Percentiles rank a stretch among this genome's conserved stretches.
phyloP scores from a whole-genome alignment of 257 asterid genomes.

The Oldenlandia corymbosa region DNA sequence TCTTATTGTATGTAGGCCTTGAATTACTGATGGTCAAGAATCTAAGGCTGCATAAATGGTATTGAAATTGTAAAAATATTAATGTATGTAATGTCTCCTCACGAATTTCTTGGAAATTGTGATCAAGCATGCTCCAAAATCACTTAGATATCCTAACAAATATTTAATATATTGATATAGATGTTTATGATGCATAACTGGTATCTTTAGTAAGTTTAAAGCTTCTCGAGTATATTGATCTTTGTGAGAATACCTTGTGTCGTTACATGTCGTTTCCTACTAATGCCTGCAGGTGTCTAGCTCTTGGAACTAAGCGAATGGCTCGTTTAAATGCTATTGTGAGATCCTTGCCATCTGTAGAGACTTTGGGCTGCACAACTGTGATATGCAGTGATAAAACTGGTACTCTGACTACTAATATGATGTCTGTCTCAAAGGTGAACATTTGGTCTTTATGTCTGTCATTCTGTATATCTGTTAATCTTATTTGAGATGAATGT shows the following conservation, averaged over 20 bases:
- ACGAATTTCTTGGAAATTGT: too few species aligned
- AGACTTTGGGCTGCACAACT: constrained; percentile 99
- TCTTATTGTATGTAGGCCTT: neutral
- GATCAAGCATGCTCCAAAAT: neutral
- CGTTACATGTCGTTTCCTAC: constrained; percentile 1
- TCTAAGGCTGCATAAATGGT: neutral
- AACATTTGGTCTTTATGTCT: constrained; percentile 7
- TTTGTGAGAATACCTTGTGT: neutral
- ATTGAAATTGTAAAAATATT: too few species aligned
- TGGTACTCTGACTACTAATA: constrained; percentile 96
- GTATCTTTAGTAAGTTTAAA: neutral
- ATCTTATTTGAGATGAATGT: neutral
- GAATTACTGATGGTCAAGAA: neutral
- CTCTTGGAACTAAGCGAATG: constrained; percentile 98
- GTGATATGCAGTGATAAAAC: constrained; percentile 99
- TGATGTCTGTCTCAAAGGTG: constrained; percentile 99
- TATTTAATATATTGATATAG: neutral
- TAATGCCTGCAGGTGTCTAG: constrained; percentile 63
- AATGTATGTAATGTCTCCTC: too few species aligned
- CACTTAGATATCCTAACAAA: neutral
- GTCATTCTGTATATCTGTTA: constrained; percentile 1
- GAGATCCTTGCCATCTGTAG: constrained; percentile 97
- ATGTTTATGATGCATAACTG: neutral
- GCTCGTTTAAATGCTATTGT: constrained; percentile 99
- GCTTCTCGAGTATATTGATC: neutral